Base-by-base conservation (phyloP, 2,329 filamentous ascomycete genomes). In the Aspergillus spinulosporus region DNA sequence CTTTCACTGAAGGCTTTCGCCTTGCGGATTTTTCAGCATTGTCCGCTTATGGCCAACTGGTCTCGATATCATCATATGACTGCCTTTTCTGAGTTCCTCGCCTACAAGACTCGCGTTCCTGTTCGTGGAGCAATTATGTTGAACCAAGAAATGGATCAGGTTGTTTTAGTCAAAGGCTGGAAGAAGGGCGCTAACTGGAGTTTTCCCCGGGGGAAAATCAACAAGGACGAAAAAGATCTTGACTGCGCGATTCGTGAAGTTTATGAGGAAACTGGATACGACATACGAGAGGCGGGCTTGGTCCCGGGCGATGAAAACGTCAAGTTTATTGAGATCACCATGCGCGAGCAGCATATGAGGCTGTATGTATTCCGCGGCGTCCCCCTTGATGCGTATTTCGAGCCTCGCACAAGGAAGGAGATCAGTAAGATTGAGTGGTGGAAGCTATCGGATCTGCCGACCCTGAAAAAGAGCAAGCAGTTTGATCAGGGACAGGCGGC, bases 341-440 rank as follows among this genome's bases (percentile, higher is more conserved):
- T 97, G 85, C 83, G 89, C 65, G 91, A 96, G 70, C 93, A 97
- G 75, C 90, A 97, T 70, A 88, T 99, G 77, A 85, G 89, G 61
- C 82, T 99, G 36, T 99, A 94, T 70, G 89, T 97, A 48, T 96
- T 99, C 70, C 86, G 91, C 52, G 87, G 92, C 60, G 86, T 99
- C 2, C 90, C 92, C 11, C 89, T 89, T 80, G 87, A 96, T 66
- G 93, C 91, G 0, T 74, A 86, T 58, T 99, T 99, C 68, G 89
- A 93, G 72, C 90, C 95, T 3, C 87, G 87, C 64, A 97, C 94
- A 4, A 83, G 95, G 54, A 97, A 97, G 74, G 95, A 99, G 73
- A 99, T 99, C 69, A 96, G 93, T 75, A 95, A 91, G 75, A 96
- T 99, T 58, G 81, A 90, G 70, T 99, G 94, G 94, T 97, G 95